A percentile compares a stretch with the other conserved stretches of the same genome.
Conservation (phyloP, 208 protist genomes). For the Balamuthia mandrillaris region DNA sequence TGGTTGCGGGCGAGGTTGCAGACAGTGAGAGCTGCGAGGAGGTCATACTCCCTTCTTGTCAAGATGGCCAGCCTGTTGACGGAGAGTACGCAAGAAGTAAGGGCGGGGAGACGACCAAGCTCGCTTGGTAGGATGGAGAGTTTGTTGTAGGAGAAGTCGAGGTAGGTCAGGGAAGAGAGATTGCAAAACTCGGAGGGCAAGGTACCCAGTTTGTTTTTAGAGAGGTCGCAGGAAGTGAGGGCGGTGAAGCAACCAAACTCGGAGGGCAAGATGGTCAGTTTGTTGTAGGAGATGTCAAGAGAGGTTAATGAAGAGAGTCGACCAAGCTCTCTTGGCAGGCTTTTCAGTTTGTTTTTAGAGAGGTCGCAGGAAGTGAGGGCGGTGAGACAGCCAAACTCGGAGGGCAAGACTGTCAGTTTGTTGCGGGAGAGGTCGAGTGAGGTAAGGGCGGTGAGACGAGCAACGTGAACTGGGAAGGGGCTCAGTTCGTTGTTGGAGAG, state of each 20-base stretch:
- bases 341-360: background rate
- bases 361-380: too few species aligned
- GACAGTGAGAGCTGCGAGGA: too few species aligned
- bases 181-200: background rate
- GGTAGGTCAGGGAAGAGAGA: background rate
- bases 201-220: background rate
- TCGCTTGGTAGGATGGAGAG: too few species aligned
- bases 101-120: too few species aligned
- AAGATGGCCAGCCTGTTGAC: too few species aligned
- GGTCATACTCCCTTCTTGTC: too few species aligned
- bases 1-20: background rate
- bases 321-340: background rate
- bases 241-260: background rate
- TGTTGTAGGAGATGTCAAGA: background rate
- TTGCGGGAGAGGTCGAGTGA: background rate
- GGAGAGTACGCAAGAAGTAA: too few species aligned
- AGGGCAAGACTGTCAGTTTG: too few species aligned
- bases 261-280: background rate
- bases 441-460: background rate
- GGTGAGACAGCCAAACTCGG: too few species aligned
- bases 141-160: too few species aligned
- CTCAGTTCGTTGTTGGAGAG: background rate
- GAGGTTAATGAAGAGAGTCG: background rate
- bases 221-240: constrained; percentile 4
- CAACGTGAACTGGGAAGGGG: background rate